Evolutionary conservation across 2,329 filamentous ascomycete species (phyloP).

Genomic region (Penicillium vulpinum): DNA sequence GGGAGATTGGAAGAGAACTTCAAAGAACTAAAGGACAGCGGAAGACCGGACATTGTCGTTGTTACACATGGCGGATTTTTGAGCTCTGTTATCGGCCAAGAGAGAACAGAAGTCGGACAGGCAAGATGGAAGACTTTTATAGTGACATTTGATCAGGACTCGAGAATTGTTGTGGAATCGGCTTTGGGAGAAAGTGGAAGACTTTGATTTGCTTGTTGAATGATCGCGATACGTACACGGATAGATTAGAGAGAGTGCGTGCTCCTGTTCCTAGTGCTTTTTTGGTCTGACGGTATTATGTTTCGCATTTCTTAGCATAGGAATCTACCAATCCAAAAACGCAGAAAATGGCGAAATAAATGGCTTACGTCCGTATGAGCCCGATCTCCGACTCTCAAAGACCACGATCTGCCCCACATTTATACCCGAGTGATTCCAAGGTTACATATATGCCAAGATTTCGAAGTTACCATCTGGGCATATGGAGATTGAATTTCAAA

Average conservation of each 20-base stretch:
- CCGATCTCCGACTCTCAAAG: not conserved
- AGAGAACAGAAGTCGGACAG: not conserved
- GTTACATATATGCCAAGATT: not conserved
- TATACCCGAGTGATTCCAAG: not conserved
- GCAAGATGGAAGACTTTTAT: slow-evolving; percentile 5
- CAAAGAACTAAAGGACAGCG: not conserved
- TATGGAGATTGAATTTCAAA: not conserved
- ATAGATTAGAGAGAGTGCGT: not conserved
- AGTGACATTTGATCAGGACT: slow-evolving; percentile 5
- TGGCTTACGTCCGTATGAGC: not conserved
- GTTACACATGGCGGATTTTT: slow-evolving; percentile 18
- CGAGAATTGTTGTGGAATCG: not conserved
- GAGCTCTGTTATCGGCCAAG: not conserved
- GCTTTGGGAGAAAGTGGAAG: not conserved
- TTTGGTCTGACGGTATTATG: not conserved
- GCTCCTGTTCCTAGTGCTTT: no score
- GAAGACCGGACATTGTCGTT: slow-evolving; percentile 13
- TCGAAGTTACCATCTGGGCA: not conserved
- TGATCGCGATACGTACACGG: not conserved
- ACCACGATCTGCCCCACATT: not conserved
- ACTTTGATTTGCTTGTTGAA: not conserved
- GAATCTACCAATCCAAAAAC: not conserved
- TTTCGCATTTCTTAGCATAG: not conserved
- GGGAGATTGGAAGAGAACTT: not conserved
- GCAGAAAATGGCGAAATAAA: not conserved